Evolutionary conservation across 1,284 basidiomycete species (phyloP), one percentile per base, ranked within the genome.

Genomic region (Leccinum angustisporum): DNA sequence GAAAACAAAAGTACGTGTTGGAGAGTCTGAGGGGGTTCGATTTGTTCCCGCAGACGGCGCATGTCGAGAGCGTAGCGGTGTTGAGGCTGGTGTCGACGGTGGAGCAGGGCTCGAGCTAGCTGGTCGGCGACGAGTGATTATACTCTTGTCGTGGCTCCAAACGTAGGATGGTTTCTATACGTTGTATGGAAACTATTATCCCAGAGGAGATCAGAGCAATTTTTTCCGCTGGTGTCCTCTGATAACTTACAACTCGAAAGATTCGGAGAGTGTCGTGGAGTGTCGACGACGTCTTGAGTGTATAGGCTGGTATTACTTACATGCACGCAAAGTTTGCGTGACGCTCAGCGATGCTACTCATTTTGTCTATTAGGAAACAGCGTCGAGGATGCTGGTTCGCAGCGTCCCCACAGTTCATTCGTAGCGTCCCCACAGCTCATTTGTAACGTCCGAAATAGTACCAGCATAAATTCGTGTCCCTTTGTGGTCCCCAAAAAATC

Each of bases 31-130:
- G 91, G 65, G 95, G 94, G 21, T 93, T 96, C 66, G 95, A 97
- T 78, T 75, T 97, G 56, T 97, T 97, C 79, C 94, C 95, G 9
- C 94, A 97, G 79, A 95, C 94, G n/a, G 88, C 92, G 60, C 93
- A 94, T 77, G 90, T 92, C 30, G 91, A 94, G 73, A 85, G 85
- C 62, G 87, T 94, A n/a, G 90, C 90, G 2, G 82, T 94, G 40
- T 77, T 95, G 58, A 72, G 80, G 53, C 73, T 83, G 31, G 70
- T 77, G 10, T 56, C 52, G 11, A 18, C n/a, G 5, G 43, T 52
- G 30, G 60, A 53, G 6, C 43, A 30, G 18, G 16, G 30, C 40
- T 46, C 18, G 40, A 46, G 40, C 16, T 56, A 21, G 48, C 25
- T 11, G 10, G 8, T 34, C n/a, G 4, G n/a, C 25, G 16, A 53